Evolutionary conservation across 2,329 filamentous ascomycete species (phyloP), one percentile per base, ranked within the genome.

Genomic region (Gremmenia infestans): DNA sequence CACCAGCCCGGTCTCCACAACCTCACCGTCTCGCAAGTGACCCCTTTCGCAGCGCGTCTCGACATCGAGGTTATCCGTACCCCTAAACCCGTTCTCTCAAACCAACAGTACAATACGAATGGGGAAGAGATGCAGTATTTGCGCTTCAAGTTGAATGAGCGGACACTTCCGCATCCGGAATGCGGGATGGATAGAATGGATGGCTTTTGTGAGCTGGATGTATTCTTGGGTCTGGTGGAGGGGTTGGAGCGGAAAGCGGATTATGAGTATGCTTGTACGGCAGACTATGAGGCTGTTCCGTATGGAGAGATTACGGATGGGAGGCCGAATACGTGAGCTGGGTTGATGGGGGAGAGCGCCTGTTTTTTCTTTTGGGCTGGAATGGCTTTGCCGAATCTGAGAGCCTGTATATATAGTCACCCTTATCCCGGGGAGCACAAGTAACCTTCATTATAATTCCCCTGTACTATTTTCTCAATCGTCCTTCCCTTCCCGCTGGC

Each of bases 161-260:
- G 88, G 32, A 91, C 87, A 0, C 65, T 91, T 0, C 88, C 88
- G 1, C 73, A 89, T 58, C 71, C 79, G 1, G 80, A 83, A 56
- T 91, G 88, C 63, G 86, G 81, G 40, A 72, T 63, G 1, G 67
- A 77, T 11, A 73, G 88, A 4, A 79, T 84, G 45, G 88, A 91
- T 69, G 88, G 88, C 0, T 91, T 88, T 87, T 91, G 88, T 67
- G 87, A 91, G 67, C 69, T 91, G 49, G 77, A 78, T 3, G 84
- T 84, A 0, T 91, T 91, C 65, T 65, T 91, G 45, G 70, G 80
- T 58, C 74, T 84, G 5, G 83, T 87, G 72, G 76, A 82, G 57
- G 73, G 72, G 58, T 84, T 84, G 76, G 69, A 81, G 37, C 76
- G 73, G 17, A 72, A 77, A 59, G 85, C 86, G 3, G 71, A 81